Evolutionary conservation across 2,329 filamentous ascomycete genomes (phyloP).

Genomic region (Nigrospora osmanthi): DNA sequence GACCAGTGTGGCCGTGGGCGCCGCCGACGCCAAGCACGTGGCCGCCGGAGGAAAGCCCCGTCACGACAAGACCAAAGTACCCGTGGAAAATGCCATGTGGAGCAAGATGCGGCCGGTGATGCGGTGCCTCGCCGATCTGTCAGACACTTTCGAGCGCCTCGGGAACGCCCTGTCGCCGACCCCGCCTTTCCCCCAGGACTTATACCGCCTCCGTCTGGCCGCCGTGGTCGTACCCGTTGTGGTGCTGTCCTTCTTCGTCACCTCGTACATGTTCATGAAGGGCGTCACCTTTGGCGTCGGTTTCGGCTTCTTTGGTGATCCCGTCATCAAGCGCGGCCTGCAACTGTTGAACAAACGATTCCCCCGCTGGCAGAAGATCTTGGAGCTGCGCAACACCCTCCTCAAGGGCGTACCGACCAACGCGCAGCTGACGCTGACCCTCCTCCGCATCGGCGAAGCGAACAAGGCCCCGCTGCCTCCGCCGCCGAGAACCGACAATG

Average conservation of each 20-base stretch:
- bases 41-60: slow-evolving; percentile 38
- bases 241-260: slow-evolving; percentile 42
- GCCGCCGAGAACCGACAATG: slow-evolving; percentile 28
- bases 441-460: slow-evolving; percentile 73
- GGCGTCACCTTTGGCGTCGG: slow-evolving; percentile 59
- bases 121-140: slow-evolving; percentile 40
- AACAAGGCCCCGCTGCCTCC: slow-evolving; percentile 73
- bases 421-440: slow-evolving; percentile 72
- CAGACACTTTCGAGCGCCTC: slow-evolving; percentile 44
- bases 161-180: slow-evolving; percentile 54
- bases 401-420: slow-evolving; percentile 81
- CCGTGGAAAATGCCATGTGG: slow-evolving; percentile 72
- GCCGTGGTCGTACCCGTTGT: slow-evolving; percentile 43
- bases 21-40: slow-evolving; percentile 31
- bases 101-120: slow-evolving; percentile 67
- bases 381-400: slow-evolving; percentile 67
- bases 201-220: slow-evolving; percentile 47
- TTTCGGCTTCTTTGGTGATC: slow-evolving; percentile 73
- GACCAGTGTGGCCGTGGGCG: slow-evolving; percentile 26
- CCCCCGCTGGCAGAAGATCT: slow-evolving; percentile 67
- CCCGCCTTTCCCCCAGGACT: slow-evolving; percentile 48
- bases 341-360: slow-evolving; percentile 50
- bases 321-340: slow-evolving; percentile 55
- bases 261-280: slow-evolving; percentile 57
- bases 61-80: slow-evolving; percentile 72